phyloP scores from a whole-genome alignment of 1,139 yeast genomes.

The Debaryomyces sp. region DNA sequence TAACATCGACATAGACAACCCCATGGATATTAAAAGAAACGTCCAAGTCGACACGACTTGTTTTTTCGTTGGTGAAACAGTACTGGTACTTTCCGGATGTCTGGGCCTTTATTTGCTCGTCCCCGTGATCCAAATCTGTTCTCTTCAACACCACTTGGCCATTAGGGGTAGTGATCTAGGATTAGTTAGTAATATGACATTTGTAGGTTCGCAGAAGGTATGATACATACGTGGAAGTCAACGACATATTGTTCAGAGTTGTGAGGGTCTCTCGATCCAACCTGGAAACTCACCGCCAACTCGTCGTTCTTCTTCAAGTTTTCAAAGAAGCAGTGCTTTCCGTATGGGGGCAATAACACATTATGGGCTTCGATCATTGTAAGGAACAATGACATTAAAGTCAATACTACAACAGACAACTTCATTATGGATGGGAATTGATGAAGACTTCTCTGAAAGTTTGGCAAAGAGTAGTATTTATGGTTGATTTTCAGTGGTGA shows the following conservation, averaged over 20 bases:
- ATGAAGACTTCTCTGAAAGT: neutral
- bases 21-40: conserved; percentile 96
- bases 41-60: conserved; percentile 76
- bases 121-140: conserved; percentile 77
- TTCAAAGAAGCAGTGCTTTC: conserved; percentile 89
- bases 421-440: conserved; percentile 4
- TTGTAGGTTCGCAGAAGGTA: neutral
- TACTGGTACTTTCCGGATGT: conserved; percentile 76
- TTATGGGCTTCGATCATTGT: conserved; percentile 63
- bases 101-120: conserved; percentile 66
- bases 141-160: conserved; percentile 56
- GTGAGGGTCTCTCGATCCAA: conserved; percentile 84
- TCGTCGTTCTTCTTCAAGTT: conserved; percentile 81
- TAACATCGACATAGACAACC: conserved; percentile 82
- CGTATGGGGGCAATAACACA: conserved; percentile 80
- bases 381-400: conserved; percentile 9
- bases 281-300: conserved; percentile 88
- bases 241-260: conserved; percentile 76
- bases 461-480: neutral
- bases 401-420: conserved; percentile 4
- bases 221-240: conserved; percentile 59
- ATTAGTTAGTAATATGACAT: conserved; percentile 13
- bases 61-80: conserved; percentile 89
- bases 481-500: conserved; percentile 3
- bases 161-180: conserved; percentile 56